These are phyloP conservation scores for Cladosporium sp. DNA, from an alignment of 2,329 filamentous ascomycete genomes.

Conservation along the genomic window DNA sequence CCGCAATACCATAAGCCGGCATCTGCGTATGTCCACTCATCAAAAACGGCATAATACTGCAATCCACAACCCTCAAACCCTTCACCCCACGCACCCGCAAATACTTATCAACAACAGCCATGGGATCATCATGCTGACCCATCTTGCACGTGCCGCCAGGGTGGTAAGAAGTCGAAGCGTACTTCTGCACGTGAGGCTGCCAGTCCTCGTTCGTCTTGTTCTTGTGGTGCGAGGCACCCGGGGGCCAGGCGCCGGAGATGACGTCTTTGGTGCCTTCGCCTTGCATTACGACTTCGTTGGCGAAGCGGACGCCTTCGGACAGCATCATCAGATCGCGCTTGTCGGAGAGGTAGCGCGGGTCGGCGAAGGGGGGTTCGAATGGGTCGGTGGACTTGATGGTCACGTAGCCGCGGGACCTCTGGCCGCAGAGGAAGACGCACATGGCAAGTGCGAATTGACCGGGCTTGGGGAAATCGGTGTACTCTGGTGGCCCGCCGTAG, in stretches of 20 bases:
- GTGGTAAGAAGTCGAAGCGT: conserved; percentile 51
- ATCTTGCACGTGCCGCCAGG: conserved; percentile 56
- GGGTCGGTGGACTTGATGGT: conserved; percentile 48
- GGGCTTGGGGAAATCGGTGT: conserved; percentile 49
- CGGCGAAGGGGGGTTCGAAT: conserved; percentile 50
- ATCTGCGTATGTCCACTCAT: conserved; percentile 54
- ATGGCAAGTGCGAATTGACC: conserved; percentile 56
- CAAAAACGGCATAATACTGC: conserved; percentile 50
- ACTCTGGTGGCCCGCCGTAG: conserved; percentile 59
- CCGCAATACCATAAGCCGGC: conserved; percentile 56
- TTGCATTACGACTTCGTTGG: conserved; percentile 57
- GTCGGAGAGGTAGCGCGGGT: conserved; percentile 57
- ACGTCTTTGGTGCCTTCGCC: conserved; percentile 56
- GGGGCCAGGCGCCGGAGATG: conserved; percentile 58
- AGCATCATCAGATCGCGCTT: conserved; percentile 57
- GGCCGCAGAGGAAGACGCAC: conserved; percentile 55
- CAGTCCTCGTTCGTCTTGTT: conserved; percentile 55
- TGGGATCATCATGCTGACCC: conserved; percentile 45
- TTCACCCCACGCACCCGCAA: conserved; percentile 51
- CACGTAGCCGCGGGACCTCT: conserved; percentile 55
- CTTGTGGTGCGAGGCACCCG: conserved; percentile 47
- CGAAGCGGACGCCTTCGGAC: conserved; percentile 55
- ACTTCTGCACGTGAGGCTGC: conserved; percentile 53
- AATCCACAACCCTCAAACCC: conserved; percentile 52
- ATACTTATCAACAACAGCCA: conserved; percentile 51